Percentiles rank a stretch among this genome's conserved stretches.
Conservation (phyloP, 2,329 filamentous ascomycete species). For the Sarocladium kiliense region DNA sequence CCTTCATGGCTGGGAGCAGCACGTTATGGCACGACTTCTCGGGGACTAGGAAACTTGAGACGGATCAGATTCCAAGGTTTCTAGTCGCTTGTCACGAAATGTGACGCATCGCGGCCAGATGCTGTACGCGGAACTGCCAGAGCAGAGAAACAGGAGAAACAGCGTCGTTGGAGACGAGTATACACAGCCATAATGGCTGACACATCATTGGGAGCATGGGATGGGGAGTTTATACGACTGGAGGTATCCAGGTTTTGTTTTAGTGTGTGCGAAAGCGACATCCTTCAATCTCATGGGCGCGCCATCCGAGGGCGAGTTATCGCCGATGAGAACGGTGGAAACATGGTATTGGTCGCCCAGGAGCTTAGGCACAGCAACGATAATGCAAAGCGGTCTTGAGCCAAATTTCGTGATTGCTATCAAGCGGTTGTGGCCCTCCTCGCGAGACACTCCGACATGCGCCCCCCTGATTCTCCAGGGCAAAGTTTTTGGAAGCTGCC, state of each 20-base stretch:
- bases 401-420: conserved; percentile 5
- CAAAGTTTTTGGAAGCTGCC: not conserved
- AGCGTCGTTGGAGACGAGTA: not conserved
- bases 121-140: no score
- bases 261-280: not conserved
- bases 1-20: conserved; percentile 1
- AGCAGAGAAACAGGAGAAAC: no score
- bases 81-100: no score
- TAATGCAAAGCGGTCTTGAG: conserved; percentile 3
- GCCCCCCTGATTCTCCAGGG: not conserved
- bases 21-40: conserved; percentile 79
- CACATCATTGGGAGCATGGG: conserved; percentile 3
- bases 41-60: conserved; percentile 56
- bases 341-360: no score
- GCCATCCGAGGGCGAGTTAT: no score
- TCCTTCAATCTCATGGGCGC: not conserved
- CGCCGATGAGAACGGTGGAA: no score
- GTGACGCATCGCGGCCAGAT: no score
- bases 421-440: not conserved
- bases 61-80: no score
- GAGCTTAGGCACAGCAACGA: no score
- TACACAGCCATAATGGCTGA: not conserved
- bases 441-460: not conserved
- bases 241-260: not conserved
- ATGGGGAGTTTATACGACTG: not conserved